A percentile compares a stretch with the other conserved stretches of the same genome.
These are phyloP conservation scores for Penicillium sp. DNA, from an alignment of 2,329 filamentous ascomycete genomes.

Conservation along the genomic window DNA sequence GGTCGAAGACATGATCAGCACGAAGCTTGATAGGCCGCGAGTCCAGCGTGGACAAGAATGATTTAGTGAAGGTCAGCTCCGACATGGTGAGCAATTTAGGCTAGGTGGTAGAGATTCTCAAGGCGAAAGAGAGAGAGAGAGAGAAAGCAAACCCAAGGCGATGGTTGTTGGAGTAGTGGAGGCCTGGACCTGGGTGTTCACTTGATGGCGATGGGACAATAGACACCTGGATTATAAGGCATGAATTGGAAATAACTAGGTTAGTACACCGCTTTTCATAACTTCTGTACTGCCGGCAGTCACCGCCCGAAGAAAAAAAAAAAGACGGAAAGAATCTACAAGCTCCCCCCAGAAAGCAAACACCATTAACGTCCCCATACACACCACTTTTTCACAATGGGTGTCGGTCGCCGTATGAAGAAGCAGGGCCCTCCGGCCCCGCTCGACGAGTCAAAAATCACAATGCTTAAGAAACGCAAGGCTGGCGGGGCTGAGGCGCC, in stretches of 20 bases:
- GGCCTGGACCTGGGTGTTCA: not conserved
- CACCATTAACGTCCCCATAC: slow-evolving; percentile 18
- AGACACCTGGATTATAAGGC: slow-evolving; percentile 17
- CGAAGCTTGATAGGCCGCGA: slow-evolving; percentile 75
- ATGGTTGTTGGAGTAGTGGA: not conserved
- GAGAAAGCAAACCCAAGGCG: not conserved
- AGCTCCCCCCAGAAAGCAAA: slow-evolving; percentile 15
- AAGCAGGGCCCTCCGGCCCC: slow-evolving; percentile 87
- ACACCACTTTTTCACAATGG: slow-evolving; percentile 61
- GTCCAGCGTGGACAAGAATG: slow-evolving; percentile 78
- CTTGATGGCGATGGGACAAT: slow-evolving; percentile 8
- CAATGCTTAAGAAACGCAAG: slow-evolving; percentile 74
- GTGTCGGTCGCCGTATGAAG: slow-evolving; percentile 86
- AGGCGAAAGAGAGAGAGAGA: not conserved
- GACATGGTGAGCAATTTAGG: slow-evolving; percentile 55
- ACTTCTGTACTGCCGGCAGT: slow-evolving; percentile 22
- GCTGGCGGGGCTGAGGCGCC: slow-evolving; percentile 61
- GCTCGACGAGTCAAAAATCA: slow-evolving; percentile 70
- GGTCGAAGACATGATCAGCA: slow-evolving; percentile 87
- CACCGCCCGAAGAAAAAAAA: slow-evolving; percentile 33
- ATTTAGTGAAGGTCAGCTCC: slow-evolving; percentile 81
- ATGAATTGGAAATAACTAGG: not conserved
- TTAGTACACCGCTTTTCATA: slow-evolving; percentile 22
- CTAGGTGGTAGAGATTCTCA: not conserved
- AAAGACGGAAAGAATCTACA: slow-evolving; percentile 32